Evolutionary conservation across 2,329 filamentous ascomycete genomes (phyloP), one percentile per base, ranked within the genome.

Genomic region (Colletotrichum ledebouriae): DNA sequence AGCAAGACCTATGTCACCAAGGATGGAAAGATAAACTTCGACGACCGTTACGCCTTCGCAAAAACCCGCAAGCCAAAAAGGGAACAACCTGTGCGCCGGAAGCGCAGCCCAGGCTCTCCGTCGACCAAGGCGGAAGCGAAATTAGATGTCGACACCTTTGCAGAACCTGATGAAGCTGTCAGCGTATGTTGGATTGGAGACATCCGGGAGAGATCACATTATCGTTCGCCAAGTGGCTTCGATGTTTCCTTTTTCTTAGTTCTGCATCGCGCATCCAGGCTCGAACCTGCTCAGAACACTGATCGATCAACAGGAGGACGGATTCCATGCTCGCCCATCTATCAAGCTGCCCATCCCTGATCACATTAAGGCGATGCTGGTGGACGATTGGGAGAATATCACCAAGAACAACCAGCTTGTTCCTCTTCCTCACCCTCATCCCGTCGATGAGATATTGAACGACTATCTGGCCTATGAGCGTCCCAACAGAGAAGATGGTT

Each of bases 341-440:
- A 91, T 99, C 75, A 93, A 94, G 74, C 87, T 99, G 47, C 86
- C 90, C 57, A 90, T 98, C 71, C 94, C 96, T 0, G 96, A 98
- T 76, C 89, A 92, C 72, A 86, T 99, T 72, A 98, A 98, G 82
- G 93, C 92, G 15, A 87, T 97, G 71, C 88, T 99, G 3, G 96
- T 99, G 22, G 96, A 99, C 77, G 96, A 99, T 78, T 99, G 96
- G 96, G 96, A 99, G 79, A 97, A 98, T 74, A 90, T 99, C 70
- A 99, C 96, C 64, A 98, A 98, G 82, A 96, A 97, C 77, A 89
- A 94, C 73, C 93, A 95, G 76, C 89, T 98, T 4, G 93, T 98
- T 37, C 90, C 93, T 2, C 84, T 99, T 15, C 96, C 96, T 0
- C 90, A 94, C 53, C 84, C 86, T 33, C 88, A 91, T 59, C 89